These are phyloP conservation scores for Aspergillus tanneri DNA, from an alignment of 2,329 filamentous ascomycete species.

Conservation along the genomic window DNA sequence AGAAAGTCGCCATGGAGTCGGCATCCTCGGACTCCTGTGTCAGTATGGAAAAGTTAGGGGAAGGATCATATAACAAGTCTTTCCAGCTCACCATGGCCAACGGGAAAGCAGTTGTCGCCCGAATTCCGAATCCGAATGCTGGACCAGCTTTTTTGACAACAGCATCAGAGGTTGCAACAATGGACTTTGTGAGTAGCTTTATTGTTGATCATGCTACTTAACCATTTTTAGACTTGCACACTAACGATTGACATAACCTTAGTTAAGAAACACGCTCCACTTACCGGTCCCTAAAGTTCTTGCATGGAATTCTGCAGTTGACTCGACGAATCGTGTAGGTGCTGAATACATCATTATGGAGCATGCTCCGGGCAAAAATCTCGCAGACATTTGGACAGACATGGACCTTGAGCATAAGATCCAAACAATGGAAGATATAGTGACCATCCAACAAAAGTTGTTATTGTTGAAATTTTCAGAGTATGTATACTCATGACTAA, in stretches of 20 bases:
- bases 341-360: constrained; percentile 45
- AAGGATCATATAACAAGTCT: constrained; percentile 33
- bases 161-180: constrained; percentile 40
- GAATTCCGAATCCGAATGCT: constrained; percentile 27
- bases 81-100: constrained; percentile 25
- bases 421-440: constrained; percentile 31
- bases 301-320: constrained; percentile 34
- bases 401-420: constrained; percentile 24
- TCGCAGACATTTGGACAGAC: constrained; percentile 29
- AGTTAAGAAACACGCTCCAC: too few relatives aligned
- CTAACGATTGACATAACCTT: too few relatives aligned
- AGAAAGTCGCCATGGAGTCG: constrained; percentile 31
- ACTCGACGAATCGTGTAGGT: constrained; percentile 35
- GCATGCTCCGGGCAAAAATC: constrained; percentile 28
- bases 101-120: constrained; percentile 24
- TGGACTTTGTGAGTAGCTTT: constrained; percentile 26
- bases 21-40: constrained; percentile 31
- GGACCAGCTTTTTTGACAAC: constrained; percentile 26
- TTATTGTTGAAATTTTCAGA: constrained; percentile 35
- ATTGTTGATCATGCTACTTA: neutral
- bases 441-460: constrained; percentile 39
- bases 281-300: constrained; percentile 38
- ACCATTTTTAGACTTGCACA: neutral
- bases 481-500: constrained; percentile 25
- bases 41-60: constrained; percentile 38